Evolutionary conservation across 169 alveolate species (phyloP).

Genomic region (Plasmodium chabaudi): DNA sequence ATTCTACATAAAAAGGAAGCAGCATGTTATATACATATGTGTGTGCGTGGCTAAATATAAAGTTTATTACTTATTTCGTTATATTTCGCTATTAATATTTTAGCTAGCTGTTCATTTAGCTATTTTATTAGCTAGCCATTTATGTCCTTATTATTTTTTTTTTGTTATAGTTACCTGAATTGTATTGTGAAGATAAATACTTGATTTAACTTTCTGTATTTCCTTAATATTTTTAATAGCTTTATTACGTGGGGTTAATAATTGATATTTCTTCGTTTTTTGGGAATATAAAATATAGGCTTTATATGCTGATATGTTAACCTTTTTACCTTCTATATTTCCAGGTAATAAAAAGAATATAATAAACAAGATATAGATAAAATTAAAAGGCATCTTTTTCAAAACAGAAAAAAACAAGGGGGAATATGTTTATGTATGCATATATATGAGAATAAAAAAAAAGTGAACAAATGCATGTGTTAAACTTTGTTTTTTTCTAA

Average conservation of each 20-base stretch:
- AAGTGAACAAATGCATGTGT: neutral
- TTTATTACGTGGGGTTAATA: neutral
- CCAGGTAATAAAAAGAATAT: neutral
- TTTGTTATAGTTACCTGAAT: slow-evolving; percentile 6
- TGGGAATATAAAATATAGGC: slow-evolving; percentile 21
- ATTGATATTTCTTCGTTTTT: neutral
- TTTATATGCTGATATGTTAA: slow-evolving; percentile 17
- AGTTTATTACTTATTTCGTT: no score
- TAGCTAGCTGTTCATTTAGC: no score
- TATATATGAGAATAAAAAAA: neutral
- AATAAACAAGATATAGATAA: slow-evolving; percentile 1
- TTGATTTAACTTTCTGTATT: slow-evolving; percentile 14
- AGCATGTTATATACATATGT: neutral
- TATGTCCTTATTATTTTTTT: neutral
- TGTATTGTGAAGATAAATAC: slow-evolving; percentile 6
- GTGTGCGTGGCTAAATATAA: neutral
- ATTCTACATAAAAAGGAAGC: neutral
- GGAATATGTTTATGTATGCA: neutral
- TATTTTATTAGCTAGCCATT: no score
- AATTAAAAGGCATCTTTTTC: slow-evolving; percentile 10
- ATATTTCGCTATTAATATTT: no score
- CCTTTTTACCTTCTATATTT: slow-evolving; percentile 22
- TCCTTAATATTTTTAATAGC: slow-evolving; percentile 11
- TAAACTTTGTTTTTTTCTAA: no score
- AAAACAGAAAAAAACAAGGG: neutral